Evolutionary conservation across 2,329 filamentous ascomycete species (phyloP), one percentile per base, ranked within the genome.

Genomic region (Aspergillus amoenus): DNA sequence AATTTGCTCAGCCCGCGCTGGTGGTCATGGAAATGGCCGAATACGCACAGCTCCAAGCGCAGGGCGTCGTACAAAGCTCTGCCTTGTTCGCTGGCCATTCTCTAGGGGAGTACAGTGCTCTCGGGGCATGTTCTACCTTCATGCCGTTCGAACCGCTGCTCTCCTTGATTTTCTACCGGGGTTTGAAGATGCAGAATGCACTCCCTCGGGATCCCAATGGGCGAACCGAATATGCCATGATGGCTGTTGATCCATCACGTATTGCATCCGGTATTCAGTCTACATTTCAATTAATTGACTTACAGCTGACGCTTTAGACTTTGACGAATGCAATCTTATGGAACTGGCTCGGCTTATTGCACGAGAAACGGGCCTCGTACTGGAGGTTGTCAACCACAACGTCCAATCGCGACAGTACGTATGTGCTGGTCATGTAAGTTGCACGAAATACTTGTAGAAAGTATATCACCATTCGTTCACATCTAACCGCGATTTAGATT

Each of bases 11-110:
- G 78, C 93, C 93, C 34, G 93, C 93, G 47, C 81, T 97, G 67
- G 96, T 93, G 0, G 84, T 97, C 37, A 97, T 97, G 93, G 93
- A 97, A 82, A 97, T 97, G 84, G 93, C 93, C 52, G 94, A 90
- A 67, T 97, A 97, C 67, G 93, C 97, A 77, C 93, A 97, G 75
- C 96, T 97, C 92, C 90, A 90, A 70, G 84, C 90, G 66, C 96
- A 95, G 82, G 93, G 93, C 57, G 84, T 97, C 27, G 91, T 97
- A 34, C 91, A 95, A 66, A 83, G 90, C 56, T 91, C 96, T 78
- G 95, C 90, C 82, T 94, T 88, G 61, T 97, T 97, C 73, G 93
- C 93, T 12, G 93, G 93, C 59, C 93, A 97, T 81, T 97, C 93
- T 1, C 86, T 97, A 12, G 93, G 93, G 74, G 93, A 97, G 78